Percentiles rank a stretch among this genome's conserved stretches.
Conservation (phyloP, 768 basidiomycete genomes). For the Phanerochaete carnosa region DNA sequence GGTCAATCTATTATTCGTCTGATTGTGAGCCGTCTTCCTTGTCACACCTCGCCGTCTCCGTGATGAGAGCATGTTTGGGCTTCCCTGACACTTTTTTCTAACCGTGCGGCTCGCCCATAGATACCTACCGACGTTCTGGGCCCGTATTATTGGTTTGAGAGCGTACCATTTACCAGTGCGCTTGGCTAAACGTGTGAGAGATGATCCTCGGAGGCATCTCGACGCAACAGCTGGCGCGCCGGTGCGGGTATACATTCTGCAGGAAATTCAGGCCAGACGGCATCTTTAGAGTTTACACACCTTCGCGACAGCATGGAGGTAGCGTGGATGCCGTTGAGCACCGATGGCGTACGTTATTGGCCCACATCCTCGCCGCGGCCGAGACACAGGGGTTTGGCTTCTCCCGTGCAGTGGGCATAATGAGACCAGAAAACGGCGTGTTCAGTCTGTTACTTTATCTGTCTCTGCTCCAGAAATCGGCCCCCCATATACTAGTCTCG, state of each 20-base stretch:
- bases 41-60: neutral
- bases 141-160: neutral
- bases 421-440: neutral
- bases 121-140: neutral
- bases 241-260: neutral
- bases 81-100: neutral
- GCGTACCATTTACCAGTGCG: neutral
- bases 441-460: neutral
- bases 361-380: neutral
- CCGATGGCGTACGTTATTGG: neutral
- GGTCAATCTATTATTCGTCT: neutral
- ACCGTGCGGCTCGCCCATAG: neutral
- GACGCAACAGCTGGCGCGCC: neutral
- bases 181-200: neutral
- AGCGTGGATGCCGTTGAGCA: neutral
- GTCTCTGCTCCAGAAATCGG: neutral
- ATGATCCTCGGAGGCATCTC: neutral
- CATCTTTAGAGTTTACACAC: neutral
- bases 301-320: neutral
- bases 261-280: neutral
- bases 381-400: neutral
- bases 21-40: neutral
- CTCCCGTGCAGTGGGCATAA: neutral
- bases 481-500: neutral
- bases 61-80: neutral